Evolutionary conservation across 2,329 filamentous ascomycete genomes (phyloP).

Genomic region (Aspergillus tanneri): DNA sequence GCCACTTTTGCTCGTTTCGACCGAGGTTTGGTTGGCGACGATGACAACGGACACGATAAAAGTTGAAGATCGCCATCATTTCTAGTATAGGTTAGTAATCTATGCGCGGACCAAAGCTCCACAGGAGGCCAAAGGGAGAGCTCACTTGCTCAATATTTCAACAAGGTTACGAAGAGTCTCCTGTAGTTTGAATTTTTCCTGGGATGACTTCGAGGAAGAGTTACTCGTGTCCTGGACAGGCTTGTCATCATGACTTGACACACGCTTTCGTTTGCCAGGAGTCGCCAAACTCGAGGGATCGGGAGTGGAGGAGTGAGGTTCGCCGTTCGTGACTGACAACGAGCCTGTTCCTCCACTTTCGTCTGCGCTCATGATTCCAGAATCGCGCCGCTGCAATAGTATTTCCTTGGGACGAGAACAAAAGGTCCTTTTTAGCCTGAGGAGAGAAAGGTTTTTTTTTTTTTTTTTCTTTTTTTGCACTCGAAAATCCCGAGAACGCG

Average conservation of each 20-base stretch:
- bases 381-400: constrained; percentile 25
- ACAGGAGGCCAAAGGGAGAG: neutral
- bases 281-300: constrained; percentile 34
- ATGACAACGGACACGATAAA: constrained; percentile 40
- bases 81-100: constrained; percentile 32
- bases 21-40: constrained; percentile 40
- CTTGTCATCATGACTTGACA: constrained; percentile 34
- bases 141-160: constrained; percentile 34
- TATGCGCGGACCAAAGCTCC: neutral
- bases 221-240: constrained; percentile 24
- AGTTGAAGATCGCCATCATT: constrained; percentile 47
- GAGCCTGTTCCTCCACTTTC: constrained; percentile 32
- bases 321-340: constrained; percentile 37
- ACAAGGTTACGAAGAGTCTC: constrained; percentile 39
- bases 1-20: constrained; percentile 45
- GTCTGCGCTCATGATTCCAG: constrained; percentile 39
- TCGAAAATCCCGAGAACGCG: constrained; percentile 13
- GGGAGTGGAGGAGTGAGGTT: constrained; percentile 28
- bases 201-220: constrained; percentile 22
- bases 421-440: constrained; percentile 5
- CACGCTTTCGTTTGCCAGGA: constrained; percentile 45
- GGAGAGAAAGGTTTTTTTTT: neutral
- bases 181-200: constrained; percentile 34
- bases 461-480: too few relatives aligned
- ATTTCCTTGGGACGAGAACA: constrained; percentile 20